phyloP scores from a whole-genome alignment of 495 filamentous ascomycete genomes.

The Friedmanniomyces simplex region DNA sequence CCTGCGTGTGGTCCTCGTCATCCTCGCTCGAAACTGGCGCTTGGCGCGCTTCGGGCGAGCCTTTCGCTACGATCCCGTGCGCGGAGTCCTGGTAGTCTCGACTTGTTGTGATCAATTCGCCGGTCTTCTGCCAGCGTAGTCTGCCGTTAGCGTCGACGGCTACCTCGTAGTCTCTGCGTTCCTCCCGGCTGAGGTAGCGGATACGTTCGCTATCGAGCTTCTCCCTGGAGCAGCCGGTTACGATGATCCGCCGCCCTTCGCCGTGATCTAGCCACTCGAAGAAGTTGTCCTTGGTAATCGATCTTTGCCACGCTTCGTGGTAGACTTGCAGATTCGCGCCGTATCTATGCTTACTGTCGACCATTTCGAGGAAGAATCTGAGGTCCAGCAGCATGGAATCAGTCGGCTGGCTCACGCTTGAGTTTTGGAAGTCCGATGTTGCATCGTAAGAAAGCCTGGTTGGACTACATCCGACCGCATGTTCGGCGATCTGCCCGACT shows the following conservation, averaged over 20 bases:
- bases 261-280: conserved; percentile 93
- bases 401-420: background rate
- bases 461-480: conserved; percentile 59
- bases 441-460: no score
- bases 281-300: conserved; percentile 69
- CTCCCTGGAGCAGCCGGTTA: conserved; percentile 31
- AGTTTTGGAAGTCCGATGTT: no score
- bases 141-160: conserved; percentile 28
- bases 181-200: conserved; percentile 32
- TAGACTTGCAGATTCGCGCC: conserved; percentile 71
- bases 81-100: conserved; percentile 61
- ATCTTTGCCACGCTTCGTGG: conserved; percentile 68
- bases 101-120: conserved; percentile 63
- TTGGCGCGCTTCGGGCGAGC: conserved; percentile 34
- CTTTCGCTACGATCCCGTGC: conserved; percentile 59
- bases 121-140: conserved; percentile 47
- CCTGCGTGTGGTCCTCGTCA: background rate
- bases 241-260: conserved; percentile 24
- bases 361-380: conserved; percentile 85
- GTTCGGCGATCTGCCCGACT: conserved; percentile 54
- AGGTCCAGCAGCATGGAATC: conserved; percentile 53
- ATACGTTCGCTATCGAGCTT: conserved; percentile 29
- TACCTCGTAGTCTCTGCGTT: conserved; percentile 31
- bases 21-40: background rate
- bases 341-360: conserved; percentile 66